Percentiles rank a stretch among this genome's conserved stretches.
phyloP scores from a whole-genome alignment of 1,284 basidiomycete species.

The Boletus sp. region DNA sequence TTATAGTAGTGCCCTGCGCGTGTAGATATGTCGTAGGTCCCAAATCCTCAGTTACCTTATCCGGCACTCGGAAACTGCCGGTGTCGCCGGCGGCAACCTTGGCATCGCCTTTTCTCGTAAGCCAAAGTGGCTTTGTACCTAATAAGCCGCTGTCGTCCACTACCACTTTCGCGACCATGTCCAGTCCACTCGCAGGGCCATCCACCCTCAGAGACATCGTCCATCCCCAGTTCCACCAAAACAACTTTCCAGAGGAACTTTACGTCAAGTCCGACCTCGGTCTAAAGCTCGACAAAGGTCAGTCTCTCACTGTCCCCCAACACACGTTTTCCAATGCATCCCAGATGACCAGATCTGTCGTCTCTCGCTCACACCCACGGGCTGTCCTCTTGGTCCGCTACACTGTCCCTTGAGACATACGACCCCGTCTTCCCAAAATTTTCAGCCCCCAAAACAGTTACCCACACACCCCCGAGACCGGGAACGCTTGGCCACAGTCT shows the following conservation, averaged over 20 bases:
- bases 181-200: conserved; percentile 59
- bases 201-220: conserved; percentile 72
- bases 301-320: conserved; percentile 15
- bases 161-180: conserved; percentile 21
- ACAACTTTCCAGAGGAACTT: conserved; percentile 80
- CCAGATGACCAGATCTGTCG: conserved; percentile 90
- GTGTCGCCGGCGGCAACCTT: too few relatives aligned
- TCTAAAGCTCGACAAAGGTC: conserved; percentile 91
- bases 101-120: too few relatives aligned
- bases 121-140: too few relatives aligned
- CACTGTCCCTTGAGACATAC: conserved; percentile 92
- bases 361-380: conserved; percentile 69
- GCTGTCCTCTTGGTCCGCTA: conserved; percentile 84
- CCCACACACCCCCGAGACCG: conserved; percentile 81
- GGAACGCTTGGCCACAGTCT: conserved; percentile 89
- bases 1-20: neutral
- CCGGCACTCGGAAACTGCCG: too few relatives aligned
- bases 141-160: too few relatives aligned
- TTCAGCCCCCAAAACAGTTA: conserved; percentile 77
- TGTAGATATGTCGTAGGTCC: conserved; percentile 1
- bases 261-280: conserved; percentile 83
- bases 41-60: neutral
- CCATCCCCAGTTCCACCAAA: conserved; percentile 89
- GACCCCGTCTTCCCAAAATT: conserved; percentile 79
- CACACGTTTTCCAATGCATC: neutral